Conservation (phyloP, 176 grass and related monocot species). For the Chloris gayana region DNA sequence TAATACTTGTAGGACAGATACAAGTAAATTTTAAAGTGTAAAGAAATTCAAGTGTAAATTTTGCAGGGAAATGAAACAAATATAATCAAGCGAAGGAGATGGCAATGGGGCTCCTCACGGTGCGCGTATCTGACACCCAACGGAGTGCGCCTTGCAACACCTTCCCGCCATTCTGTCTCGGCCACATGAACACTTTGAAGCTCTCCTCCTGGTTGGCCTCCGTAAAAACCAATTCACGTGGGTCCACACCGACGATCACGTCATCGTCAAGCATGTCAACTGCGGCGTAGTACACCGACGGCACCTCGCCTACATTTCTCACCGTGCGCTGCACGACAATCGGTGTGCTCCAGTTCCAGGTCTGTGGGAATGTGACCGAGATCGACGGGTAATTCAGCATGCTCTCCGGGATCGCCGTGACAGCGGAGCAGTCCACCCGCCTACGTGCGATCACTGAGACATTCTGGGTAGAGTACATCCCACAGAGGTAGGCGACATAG, state of each 20-base stretch:
- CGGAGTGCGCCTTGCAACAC: conserved; percentile 41
- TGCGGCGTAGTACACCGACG: conserved; percentile 23
- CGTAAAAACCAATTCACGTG: conserved; percentile 5
- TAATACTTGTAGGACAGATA: no score
- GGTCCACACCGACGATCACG: not conserved
- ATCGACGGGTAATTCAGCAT: conserved; percentile 65
- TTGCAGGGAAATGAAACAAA: not conserved
- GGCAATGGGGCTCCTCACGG: conserved; percentile 46
- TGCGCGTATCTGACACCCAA: conserved; percentile 48
- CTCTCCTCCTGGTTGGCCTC: conserved; percentile 30
- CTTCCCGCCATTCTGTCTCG: not conserved
- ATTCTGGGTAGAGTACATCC: conserved; percentile 37
- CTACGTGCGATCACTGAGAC: conserved; percentile 43
- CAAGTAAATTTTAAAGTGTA: not conserved
- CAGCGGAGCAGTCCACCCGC: conserved; percentile 30
- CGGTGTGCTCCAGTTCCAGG: not conserved
- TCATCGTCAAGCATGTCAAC: conserved; percentile 1
- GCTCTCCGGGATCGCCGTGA: conserved; percentile 30
- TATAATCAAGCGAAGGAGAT: conserved; percentile 11
- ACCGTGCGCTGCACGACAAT: conserved; percentile 23
- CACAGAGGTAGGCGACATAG: conserved; percentile 55
- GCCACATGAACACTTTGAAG: conserved; percentile 33
- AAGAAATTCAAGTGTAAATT: not conserved
- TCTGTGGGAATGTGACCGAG: conserved; percentile 7
- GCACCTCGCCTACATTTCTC: conserved; percentile 51